Conservation (phyloP, 2,329 filamentous ascomycete genomes). For the Pyricularia pennisetigena region DNA sequence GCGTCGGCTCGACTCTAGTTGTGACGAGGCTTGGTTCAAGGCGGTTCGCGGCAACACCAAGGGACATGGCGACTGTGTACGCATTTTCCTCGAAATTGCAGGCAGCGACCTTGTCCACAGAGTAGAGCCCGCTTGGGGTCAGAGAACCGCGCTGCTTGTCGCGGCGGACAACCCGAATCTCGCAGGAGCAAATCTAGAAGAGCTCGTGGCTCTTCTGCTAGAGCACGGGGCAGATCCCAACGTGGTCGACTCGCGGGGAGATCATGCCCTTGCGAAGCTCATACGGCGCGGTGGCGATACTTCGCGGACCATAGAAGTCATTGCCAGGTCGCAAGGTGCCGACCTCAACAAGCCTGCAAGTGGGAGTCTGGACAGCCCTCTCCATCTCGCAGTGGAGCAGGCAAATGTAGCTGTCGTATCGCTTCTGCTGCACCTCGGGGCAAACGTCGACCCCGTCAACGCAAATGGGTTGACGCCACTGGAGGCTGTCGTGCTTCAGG, state of each 20-base stretch:
- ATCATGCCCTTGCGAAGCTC: background rate
- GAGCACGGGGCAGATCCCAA: background rate
- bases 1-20: background rate
- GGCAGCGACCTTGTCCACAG: background rate
- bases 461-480: background rate
- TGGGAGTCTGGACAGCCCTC: background rate
- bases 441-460: background rate
- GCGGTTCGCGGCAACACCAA: background rate
- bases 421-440: background rate
- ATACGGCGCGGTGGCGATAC: background rate
- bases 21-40: background rate
- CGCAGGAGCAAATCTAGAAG: background rate
- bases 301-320: background rate
- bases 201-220: background rate
- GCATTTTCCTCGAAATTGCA: background rate
- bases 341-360: background rate
- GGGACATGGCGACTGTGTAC: background rate
- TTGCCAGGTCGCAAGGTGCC: background rate
- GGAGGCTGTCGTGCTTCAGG: background rate
- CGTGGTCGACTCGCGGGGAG: background rate
- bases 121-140: background rate
- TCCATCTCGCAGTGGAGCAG: background rate
- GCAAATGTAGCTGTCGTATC: background rate
- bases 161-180: background rate
- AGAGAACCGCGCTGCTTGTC: background rate